phyloP scores from a whole-genome alignment of 108 stramenopile species.

The Bacterosira constricta region DNA sequence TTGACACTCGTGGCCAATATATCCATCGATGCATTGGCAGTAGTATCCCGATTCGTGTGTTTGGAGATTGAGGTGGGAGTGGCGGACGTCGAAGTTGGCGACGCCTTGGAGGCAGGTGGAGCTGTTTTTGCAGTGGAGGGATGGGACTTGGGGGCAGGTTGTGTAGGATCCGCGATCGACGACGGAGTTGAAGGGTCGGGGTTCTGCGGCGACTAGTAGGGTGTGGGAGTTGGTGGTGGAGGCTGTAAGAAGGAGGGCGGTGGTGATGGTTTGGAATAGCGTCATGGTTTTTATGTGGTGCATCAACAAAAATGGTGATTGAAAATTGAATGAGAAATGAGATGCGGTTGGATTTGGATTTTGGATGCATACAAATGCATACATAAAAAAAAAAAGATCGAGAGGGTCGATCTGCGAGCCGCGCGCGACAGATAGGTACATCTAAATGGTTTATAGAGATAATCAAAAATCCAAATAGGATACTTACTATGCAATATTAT shows the following conservation, averaged over 20 bases:
- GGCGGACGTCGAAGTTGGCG: conserved; percentile 8
- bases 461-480: too few relatives aligned
- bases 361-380: too few relatives aligned
- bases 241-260: neutral
- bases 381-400: too few relatives aligned
- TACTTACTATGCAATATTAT: too few relatives aligned
- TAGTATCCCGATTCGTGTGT: conserved; percentile 39
- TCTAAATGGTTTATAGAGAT: too few relatives aligned
- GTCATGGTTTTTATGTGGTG: too few relatives aligned
- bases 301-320: too few relatives aligned
- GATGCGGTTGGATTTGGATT: too few relatives aligned
- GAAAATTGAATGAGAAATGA: too few relatives aligned
- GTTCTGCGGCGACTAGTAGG: neutral
- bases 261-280: neutral
- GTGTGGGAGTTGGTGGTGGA: neutral
- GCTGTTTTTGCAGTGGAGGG: conserved; percentile 33
- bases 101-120: conserved; percentile 29
- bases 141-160: conserved; percentile 29
- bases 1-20: conserved; percentile 42
- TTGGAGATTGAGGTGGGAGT: conserved; percentile 27
- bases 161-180: neutral
- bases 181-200: too few relatives aligned
- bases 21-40: conserved; percentile 34
- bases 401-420: too few relatives aligned
- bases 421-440: too few relatives aligned